phyloP scores from a whole-genome alignment of 1,284 basidiomycete species.

The Neonothopanus nambi region DNA sequence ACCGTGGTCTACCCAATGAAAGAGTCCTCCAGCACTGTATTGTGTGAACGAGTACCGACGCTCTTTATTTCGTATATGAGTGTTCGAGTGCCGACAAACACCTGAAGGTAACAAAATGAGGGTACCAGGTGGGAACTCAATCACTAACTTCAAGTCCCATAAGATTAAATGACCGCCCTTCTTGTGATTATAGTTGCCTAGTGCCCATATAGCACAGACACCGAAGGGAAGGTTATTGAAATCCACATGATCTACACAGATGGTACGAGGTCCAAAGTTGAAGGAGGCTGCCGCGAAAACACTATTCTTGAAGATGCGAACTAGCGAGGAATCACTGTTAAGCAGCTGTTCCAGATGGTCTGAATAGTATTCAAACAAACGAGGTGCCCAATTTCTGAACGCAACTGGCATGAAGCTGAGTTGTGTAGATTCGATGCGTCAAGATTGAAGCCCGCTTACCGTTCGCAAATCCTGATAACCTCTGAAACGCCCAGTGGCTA shows the following conservation, averaged over 20 bases:
- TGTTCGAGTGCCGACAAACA: slow-evolving; percentile 1
- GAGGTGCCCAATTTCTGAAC: too few relatives aligned
- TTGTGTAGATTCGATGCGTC: not conserved
- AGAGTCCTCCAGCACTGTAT: slow-evolving; percentile 25
- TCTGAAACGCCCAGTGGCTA: not conserved
- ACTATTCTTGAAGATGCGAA: slow-evolving; percentile 1
- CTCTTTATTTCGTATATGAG: not conserved
- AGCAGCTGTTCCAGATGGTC: not conserved
- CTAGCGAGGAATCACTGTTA: not conserved
- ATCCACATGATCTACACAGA: slow-evolving; percentile 4
- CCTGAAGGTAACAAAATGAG: slow-evolving; percentile 28
- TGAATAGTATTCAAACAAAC: not conserved
- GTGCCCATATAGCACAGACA: slow-evolving; percentile 9
- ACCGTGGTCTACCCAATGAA: slow-evolving; percentile 26
- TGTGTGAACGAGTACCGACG: not conserved
- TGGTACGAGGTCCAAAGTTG: slow-evolving; percentile 7
- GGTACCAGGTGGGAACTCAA: slow-evolving; percentile 24
- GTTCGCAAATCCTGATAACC: not conserved
- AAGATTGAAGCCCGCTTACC: not conserved
- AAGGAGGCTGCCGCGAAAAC: slow-evolving; percentile 11
- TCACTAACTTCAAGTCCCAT: slow-evolving; percentile 22
- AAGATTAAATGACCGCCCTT: slow-evolving; percentile 28
- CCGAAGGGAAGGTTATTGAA: slow-evolving; percentile 4
- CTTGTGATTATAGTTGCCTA: slow-evolving; percentile 23
- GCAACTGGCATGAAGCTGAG: too few relatives aligned